Base-by-base conservation (phyloP, 768 basidiomycete genomes). In the Rhizopogon roseolus region DNA sequence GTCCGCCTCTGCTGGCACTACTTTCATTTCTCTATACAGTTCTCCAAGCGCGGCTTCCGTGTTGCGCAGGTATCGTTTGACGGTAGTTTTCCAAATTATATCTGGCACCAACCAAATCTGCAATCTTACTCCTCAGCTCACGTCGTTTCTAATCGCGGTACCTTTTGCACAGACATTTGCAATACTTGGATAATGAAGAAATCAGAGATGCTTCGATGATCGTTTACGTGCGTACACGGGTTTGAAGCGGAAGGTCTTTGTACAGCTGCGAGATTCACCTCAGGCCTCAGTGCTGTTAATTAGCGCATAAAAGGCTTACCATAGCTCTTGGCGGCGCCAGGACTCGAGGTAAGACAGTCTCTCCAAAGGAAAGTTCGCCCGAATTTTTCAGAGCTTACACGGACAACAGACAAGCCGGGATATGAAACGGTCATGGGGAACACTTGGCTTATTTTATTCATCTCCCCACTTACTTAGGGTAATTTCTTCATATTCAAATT, bases 291-390 rank as follows among this genome's bases (percentile, higher is more conserved):
- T 19, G 8, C 14, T 28, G 39, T 27, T 29, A 16, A 41, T 29
- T 28, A 10, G 29, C 19, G 27, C 14, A n/a, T 32, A 22, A n/a
- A n/a, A 28, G 34, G 45, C 65, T 45, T 42, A 67, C 63, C 28
- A 44, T 27, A 13, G 52, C 32, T 22, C 61, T 58, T 25, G 16
- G 41, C 36, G 52, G 54, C 17, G 57, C 53, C n/a, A 65, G 46
- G 25, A 57, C 10, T 65, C 63, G 6, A 66, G 53, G 44, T 50
- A 66, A 29, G 60, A 19, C 49, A 66, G 64, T 68, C 39, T 66
- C 64, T 28, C 56, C 64, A 10, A 65, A 32, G 5, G 64, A 42
- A 16, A 64, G 51, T 6, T 60, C 62, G 9, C 55, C 36, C 3
- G 10, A n/a, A n/a, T 19, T 37, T 29, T 40, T 46, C 53, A 38